A percentile compares a stretch with the other conserved stretches of the same genome.
Conservation (phyloP, 1,139 yeast species). For the Spencermartinsiella ligniputridi region DNA sequence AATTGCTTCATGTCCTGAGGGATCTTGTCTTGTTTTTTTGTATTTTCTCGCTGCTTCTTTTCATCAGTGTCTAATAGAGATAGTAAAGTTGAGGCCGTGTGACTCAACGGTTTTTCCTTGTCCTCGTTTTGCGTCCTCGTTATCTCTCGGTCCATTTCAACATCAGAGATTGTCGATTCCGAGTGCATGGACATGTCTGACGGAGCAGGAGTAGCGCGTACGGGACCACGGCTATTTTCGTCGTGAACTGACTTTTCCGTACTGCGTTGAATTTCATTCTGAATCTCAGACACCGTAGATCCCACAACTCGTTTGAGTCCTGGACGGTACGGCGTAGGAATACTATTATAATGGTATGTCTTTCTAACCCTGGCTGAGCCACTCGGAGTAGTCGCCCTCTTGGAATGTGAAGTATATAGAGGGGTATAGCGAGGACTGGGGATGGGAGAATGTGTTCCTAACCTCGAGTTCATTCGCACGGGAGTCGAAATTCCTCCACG, state of each 20-base stretch:
- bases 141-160: background rate
- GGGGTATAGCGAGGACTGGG: slow-evolving; percentile 3
- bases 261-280: background rate
- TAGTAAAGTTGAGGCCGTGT: slow-evolving; percentile 62
- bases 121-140: background rate
- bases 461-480: background rate
- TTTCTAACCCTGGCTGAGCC: background rate
- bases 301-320: slow-evolving; percentile 5
- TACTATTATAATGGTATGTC: slow-evolving; percentile 12
- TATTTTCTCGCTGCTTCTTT: slow-evolving; percentile 10
- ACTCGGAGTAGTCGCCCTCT: background rate
- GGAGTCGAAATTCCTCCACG: background rate
- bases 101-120: slow-evolving; percentile 43
- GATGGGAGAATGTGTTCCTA: background rate
- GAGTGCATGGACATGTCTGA: background rate
- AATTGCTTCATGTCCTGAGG: slow-evolving; percentile 33
- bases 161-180: background rate
- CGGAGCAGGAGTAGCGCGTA: background rate
- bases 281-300: background rate
- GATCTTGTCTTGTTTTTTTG: slow-evolving; percentile 12
- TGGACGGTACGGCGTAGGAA: slow-evolving; percentile 21
- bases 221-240: background rate
- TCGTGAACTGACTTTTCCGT: background rate
- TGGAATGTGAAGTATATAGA: background rate
- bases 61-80: slow-evolving; percentile 42